Conservation (phyloP, 192 early-diverging fungal species). For the Mortierella hygrophila region DNA sequence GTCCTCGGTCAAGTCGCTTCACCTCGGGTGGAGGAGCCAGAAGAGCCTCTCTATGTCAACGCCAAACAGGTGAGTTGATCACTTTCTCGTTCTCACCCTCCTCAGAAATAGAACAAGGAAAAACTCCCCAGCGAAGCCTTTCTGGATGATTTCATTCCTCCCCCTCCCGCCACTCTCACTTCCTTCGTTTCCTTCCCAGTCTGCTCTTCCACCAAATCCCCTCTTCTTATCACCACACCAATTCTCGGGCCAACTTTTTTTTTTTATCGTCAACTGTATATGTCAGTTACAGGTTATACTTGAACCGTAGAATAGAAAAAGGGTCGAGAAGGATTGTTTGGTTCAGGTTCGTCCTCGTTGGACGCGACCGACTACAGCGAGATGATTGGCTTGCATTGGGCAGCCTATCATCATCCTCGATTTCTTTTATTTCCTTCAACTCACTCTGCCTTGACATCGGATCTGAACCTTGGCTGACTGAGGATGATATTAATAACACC, state of each 20-base stretch:
- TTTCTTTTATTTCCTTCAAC: background rate
- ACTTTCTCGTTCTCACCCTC: background rate
- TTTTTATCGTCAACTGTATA: slow-evolving; percentile 1
- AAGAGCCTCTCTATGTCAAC: slow-evolving; percentile 95
- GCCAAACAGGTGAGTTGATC: slow-evolving; percentile 75
- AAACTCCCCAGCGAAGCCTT: background rate
- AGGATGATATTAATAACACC: background rate
- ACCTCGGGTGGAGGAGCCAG: slow-evolving; percentile 46
- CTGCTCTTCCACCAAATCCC: background rate
- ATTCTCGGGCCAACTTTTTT: background rate
- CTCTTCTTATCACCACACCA: background rate
- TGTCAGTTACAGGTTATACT: background rate
- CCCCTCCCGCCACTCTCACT: background rate
- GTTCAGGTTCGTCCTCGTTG: slow-evolving; percentile 19
- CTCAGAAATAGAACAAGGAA: background rate
- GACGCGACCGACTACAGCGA: slow-evolving; percentile 56
- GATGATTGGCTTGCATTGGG: slow-evolving; percentile 52
- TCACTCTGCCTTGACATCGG: background rate
- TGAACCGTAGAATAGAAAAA: background rate
- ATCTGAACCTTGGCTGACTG: background rate
- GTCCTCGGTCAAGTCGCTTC: slow-evolving; percentile 42
- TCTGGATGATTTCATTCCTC: slow-evolving; percentile 7
- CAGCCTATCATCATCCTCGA: slow-evolving; percentile 46
- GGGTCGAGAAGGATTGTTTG: slow-evolving; percentile 21
- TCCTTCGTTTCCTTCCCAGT: background rate